phyloP scores from a whole-genome alignment of 768 basidiomycete genomes.

The Trametes villosa region DNA sequence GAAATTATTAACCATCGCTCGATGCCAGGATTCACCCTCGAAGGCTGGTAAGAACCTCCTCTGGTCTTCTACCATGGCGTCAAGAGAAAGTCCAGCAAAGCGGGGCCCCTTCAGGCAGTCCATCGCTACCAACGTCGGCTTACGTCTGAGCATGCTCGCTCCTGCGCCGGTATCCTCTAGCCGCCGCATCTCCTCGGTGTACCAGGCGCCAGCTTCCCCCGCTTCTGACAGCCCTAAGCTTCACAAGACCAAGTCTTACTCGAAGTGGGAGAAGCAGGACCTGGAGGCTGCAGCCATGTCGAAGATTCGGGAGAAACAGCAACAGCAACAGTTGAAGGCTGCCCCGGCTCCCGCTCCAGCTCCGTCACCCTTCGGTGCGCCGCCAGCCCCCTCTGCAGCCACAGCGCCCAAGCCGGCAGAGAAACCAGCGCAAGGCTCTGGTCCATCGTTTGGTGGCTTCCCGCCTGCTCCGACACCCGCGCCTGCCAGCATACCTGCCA shows the following conservation, averaged over 20 bases:
- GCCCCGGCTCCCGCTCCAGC: neutral
- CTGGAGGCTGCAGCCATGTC: slow-evolving; percentile 80
- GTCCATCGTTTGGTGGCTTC: slow-evolving; percentile 9
- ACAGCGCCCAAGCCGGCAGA: neutral
- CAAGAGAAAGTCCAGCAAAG: slow-evolving; percentile 36
- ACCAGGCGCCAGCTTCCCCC: slow-evolving; percentile 31
- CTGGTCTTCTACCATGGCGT: slow-evolving; percentile 62
- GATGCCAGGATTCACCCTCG: slow-evolving; percentile 38
- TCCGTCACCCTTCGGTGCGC: neutral
- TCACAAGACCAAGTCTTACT: slow-evolving; percentile 51
- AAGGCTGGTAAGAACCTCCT: slow-evolving; percentile 67
- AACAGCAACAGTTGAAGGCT: slow-evolving; percentile 15
- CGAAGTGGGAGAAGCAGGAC: slow-evolving; percentile 89
- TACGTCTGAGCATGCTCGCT: slow-evolving; percentile 57
- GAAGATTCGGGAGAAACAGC: slow-evolving; percentile 60
- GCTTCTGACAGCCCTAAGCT: slow-evolving; percentile 57
- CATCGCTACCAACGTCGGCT: slow-evolving; percentile 45
- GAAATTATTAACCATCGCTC: neutral
- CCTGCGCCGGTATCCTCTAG: slow-evolving; percentile 25
- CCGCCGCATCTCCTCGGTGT: slow-evolving; percentile 48
- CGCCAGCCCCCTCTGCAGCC: neutral
- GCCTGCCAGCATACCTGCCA: slow-evolving; percentile 32
- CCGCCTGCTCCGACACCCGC: slow-evolving; percentile 16
- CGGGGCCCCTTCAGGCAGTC: slow-evolving; percentile 51
- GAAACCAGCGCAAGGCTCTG: neutral